Evolutionary conservation across 129 eudicot species (phyloP), one percentile per base, ranked within the genome.

Genomic region (Glebionis coronaria): DNA sequence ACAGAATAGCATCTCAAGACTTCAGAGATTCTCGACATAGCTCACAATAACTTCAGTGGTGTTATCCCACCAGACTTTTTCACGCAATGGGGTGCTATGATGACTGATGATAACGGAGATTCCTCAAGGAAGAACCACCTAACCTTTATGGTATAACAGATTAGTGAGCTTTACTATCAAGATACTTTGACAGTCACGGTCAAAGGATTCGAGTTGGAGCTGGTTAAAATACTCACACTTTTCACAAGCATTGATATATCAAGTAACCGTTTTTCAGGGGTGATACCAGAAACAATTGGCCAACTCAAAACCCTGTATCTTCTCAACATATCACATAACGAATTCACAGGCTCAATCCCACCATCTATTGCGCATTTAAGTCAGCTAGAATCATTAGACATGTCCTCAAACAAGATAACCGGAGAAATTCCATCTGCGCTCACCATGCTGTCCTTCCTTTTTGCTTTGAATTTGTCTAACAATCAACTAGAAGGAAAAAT

Each of bases 211-310:
- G 9, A 35, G 9, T 1, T 35, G 9, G 42, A 35, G 42, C 2
- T 35, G 1, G 42, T 7, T 0, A 35, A 35, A 6, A 35, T 35
- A 46, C 23, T 83, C 15, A 82, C 69, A 0, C 9, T 84, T 1
- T 90, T 82, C 74, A 82, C 85, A 16, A 65, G 87, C 58, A 35
- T 90, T 25, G 90, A 84, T 85, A 61, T 23, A 0, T 23, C 94
- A 91, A 19, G 9, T 11, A 0, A 28, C 80, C 25, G 25, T 0
- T 23, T 23, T 23, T 23, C 25, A 23, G 25, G 25, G 25, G 25
- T 23, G 25, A 23, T 23, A 0, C 25, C 25, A 23, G 2, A 2
- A 1, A 23, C 25, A 44, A 35, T 35, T 35, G 42, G 42, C 10
- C 9, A 1, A 6, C 42, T 35, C 42, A 35, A 35, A 6, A 10